These are phyloP conservation scores for Calycina herbarum DNA, from an alignment of 2,329 filamentous ascomycete genomes.

Conservation along the genomic window DNA sequence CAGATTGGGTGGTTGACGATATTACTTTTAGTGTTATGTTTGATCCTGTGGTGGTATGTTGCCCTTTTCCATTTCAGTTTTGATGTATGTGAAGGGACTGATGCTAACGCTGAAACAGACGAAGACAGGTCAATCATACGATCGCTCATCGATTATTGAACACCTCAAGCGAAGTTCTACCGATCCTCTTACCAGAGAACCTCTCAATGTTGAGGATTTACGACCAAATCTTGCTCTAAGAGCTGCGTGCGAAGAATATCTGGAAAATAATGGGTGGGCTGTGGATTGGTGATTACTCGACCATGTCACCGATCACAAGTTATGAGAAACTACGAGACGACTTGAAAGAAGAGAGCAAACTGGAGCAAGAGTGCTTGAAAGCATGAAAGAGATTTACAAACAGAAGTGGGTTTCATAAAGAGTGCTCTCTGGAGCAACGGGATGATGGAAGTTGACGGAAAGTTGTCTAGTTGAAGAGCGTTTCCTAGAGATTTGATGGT, in stretches of 20 bases:
- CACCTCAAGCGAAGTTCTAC: slow-evolving; percentile 73
- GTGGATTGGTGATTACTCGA: slow-evolving; percentile 72
- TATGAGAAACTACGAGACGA: not conserved
- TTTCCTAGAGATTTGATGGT: not conserved
- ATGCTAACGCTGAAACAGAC: slow-evolving; percentile 50
- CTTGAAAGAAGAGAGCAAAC: not conserved
- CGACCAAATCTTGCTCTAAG: slow-evolving; percentile 80
- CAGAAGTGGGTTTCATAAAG: too few relatives aligned
- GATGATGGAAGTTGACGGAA: not conserved
- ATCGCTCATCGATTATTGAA: slow-evolving; percentile 80
- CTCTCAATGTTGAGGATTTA: slow-evolving; percentile 67
- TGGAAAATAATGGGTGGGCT: slow-evolving; percentile 86
- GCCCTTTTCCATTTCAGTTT: not conserved
- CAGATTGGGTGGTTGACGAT: slow-evolving; percentile 75
- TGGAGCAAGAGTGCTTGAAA: not conserved
- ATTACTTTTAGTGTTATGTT: slow-evolving; percentile 75
- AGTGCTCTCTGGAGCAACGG: too few relatives aligned
- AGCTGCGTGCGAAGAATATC: slow-evolving; percentile 80
- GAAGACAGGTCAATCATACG: slow-evolving; percentile 87
- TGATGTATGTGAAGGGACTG: not conserved
- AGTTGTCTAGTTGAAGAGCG: not conserved
- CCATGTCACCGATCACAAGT: not conserved
- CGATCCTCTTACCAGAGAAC: slow-evolving; percentile 83
- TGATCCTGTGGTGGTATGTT: slow-evolving; percentile 55
- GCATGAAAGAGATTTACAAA: not conserved